Conservation (phyloP, 2,329 filamentous ascomycete genomes). For the Bipolaris zeicola region DNA sequence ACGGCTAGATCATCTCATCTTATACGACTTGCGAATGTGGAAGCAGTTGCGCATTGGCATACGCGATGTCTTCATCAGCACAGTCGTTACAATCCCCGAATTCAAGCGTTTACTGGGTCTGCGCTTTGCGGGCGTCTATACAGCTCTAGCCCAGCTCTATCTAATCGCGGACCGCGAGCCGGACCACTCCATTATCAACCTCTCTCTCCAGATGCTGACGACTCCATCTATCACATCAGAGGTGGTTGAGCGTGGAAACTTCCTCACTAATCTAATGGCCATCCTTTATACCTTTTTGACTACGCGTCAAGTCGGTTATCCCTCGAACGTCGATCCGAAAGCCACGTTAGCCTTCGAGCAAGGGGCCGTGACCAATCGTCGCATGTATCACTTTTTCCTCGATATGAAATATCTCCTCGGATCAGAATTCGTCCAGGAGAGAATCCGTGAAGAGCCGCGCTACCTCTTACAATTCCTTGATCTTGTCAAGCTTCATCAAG, state of each 20-base stretch:
- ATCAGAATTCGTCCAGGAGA: slow-evolving; percentile 84
- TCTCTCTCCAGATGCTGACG: slow-evolving; percentile 94
- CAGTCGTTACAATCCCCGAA: slow-evolving; percentile 90
- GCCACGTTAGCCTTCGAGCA: slow-evolving; percentile 92
- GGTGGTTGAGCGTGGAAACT: slow-evolving; percentile 92
- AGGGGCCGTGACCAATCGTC: slow-evolving; percentile 89
- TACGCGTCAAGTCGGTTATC: slow-evolving; percentile 92
- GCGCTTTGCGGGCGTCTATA: slow-evolving; percentile 94
- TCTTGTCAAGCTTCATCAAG: slow-evolving; percentile 92
- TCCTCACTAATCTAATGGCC: slow-evolving; percentile 90
- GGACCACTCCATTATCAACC: slow-evolving; percentile 97
- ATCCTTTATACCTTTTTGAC: slow-evolving; percentile 98
- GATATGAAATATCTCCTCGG: slow-evolving; percentile 91
- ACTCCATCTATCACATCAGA: slow-evolving; percentile 96
- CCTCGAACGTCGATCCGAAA: slow-evolving; percentile 82
- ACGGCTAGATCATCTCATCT: slow-evolving; percentile 88
- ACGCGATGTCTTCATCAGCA: slow-evolving; percentile 92
- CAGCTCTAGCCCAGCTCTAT: slow-evolving; percentile 89
- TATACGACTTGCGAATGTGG: slow-evolving; percentile 96
- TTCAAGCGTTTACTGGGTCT: slow-evolving; percentile 94
- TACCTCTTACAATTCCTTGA: slow-evolving; percentile 96
- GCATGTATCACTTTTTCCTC: slow-evolving; percentile 97
- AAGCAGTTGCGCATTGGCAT: slow-evolving; percentile 92
- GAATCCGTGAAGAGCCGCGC: slow-evolving; percentile 78
- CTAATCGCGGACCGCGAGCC: slow-evolving; percentile 95